Conservation (phyloP, 129 eudicot genomes). For the Flaveria robusta region DNA sequence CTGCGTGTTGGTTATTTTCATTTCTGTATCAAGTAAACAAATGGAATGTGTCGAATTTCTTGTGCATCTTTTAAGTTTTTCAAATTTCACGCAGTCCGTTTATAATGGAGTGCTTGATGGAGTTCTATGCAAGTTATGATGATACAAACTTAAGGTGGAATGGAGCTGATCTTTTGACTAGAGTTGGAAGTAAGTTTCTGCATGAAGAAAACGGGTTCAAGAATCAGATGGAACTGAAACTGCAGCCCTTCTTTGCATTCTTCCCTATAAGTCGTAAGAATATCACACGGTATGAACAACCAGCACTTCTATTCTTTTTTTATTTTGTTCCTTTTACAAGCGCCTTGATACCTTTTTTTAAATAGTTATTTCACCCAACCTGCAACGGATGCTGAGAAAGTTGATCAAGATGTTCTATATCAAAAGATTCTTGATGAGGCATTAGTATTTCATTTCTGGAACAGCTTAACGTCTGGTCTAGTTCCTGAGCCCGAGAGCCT, state of each 20-base stretch:
- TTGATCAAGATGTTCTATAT: slow-evolving; percentile 57
- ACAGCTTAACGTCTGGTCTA: slow-evolving; percentile 68
- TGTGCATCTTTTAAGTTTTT: background rate
- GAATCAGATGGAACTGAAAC: slow-evolving; percentile 50
- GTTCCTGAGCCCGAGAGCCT: slow-evolving; percentile 84
- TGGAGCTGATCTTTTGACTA: slow-evolving; percentile 86
- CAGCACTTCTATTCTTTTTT: background rate
- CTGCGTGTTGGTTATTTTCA: background rate
- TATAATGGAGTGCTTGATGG: slow-evolving; percentile 72
- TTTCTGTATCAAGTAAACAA: background rate
- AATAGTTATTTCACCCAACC: slow-evolving; percentile 71
- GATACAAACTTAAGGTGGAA: slow-evolving; percentile 82
- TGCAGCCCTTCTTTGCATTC: slow-evolving; percentile 60
- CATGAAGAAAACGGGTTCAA: slow-evolving; percentile 35
- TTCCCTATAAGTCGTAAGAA: slow-evolving; percentile 63
- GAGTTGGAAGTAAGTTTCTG: slow-evolving; percentile 65
- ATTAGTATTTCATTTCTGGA: slow-evolving; percentile 77
- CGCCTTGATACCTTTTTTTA: background rate
- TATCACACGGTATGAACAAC: slow-evolving; percentile 63
- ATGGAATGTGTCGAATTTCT: background rate
- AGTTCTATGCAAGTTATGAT: slow-evolving; percentile 86
- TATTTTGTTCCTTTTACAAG: slow-evolving; percentile 4
- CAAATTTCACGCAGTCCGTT: slow-evolving; percentile 53
- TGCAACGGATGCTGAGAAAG: slow-evolving; percentile 52
- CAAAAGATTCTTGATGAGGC: slow-evolving; percentile 58